These are phyloP conservation scores for Colletotrichum endophyticum DNA, from an alignment of 2,329 filamentous ascomycete species.

Conservation along the genomic window DNA sequence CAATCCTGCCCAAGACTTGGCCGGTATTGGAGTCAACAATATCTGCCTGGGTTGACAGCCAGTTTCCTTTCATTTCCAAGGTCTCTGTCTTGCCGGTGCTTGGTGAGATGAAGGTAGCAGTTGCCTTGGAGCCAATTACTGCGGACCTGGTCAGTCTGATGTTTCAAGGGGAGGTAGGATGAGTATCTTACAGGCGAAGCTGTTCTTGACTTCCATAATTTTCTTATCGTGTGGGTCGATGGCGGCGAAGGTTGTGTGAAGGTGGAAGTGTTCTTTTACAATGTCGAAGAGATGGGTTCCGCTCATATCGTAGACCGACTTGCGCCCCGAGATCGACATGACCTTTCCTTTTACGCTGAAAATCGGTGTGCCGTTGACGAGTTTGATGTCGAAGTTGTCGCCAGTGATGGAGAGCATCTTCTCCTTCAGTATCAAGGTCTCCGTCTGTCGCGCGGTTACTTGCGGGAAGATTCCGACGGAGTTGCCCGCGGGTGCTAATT, in stretches of 20 bases:
- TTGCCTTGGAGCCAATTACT: constrained; percentile 61
- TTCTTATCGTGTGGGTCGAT: constrained; percentile 49
- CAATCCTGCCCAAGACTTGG: constrained; percentile 60
- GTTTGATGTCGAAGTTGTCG: constrained; percentile 68
- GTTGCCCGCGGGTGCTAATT: constrained; percentile 32
- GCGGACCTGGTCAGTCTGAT: not conserved
- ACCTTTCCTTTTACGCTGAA: constrained; percentile 62
- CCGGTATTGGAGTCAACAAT: constrained; percentile 59
- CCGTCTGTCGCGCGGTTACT: constrained; percentile 39
- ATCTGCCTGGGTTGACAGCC: constrained; percentile 59
- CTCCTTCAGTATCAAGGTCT: constrained; percentile 64
- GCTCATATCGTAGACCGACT: constrained; percentile 57
- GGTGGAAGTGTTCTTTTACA: constrained; percentile 52
- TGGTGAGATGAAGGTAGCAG: constrained; percentile 60
- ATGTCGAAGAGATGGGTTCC: constrained; percentile 64
- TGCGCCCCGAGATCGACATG: constrained; percentile 58
- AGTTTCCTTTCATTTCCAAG: constrained; percentile 66
- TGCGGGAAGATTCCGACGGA: constrained; percentile 44
- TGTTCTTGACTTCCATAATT: constrained; percentile 60
- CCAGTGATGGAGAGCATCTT: constrained; percentile 66
- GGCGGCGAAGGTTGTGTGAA: constrained; percentile 57
- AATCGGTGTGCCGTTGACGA: constrained; percentile 56
- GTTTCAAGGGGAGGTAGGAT: not conserved
- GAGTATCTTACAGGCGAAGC: not conserved
- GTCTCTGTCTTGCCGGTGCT: constrained; percentile 45